Base-by-base conservation (phyloP, 1,284 basidiomycete genomes). In the Cryptococcus hybrid region DNA sequence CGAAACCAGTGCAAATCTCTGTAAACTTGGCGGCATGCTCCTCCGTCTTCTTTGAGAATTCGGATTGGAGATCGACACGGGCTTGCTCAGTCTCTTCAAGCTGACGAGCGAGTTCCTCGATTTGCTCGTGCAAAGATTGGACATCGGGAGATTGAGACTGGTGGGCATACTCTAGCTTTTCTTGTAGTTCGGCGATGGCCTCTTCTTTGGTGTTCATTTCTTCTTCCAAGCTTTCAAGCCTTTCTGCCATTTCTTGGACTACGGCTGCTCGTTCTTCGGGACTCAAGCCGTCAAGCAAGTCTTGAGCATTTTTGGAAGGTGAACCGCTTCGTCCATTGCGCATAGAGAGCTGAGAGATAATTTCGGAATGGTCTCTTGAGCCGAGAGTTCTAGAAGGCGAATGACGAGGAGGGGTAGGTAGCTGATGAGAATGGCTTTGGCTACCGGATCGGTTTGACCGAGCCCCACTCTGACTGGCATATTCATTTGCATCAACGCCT, bases 41-140 rank as follows among this genome's bases (percentile, higher is more conserved):
- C 54, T 72, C 66, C 2, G 72, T 76, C 51, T 75, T 72, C 36
- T 38, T n/a, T 0, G 69, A 63, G 55, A 71, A 77, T 34, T 71
- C 67, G 24, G 60, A 44, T 18, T 73, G 67, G 0, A 69, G 55
- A 0, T 52, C 30, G 2, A 47, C 57, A 37, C 62, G 56, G 3
- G 57, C 60, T 34, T 56, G 38, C n/a, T 68, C 65, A 3, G 66
- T 64, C 12, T 67, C 59, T 34, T 66, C 68, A 5, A 73, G 60
- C 37, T 70, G 51, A 6, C 52, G 39, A 7, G 50, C 42, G 2
- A 66, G 55, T 7, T 59, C 55, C 7, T 57, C 59, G 24, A 66
- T 47, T 45, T 55, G 47, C 30, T 39, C 40, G 1, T 51, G 44
- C 5, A 56, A 34, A 39, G 13, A 8, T 18, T 12, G n/a, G 11